Conservation (phyloP, 805 yeast genomes). For the Ogataea polymorpha region DNA sequence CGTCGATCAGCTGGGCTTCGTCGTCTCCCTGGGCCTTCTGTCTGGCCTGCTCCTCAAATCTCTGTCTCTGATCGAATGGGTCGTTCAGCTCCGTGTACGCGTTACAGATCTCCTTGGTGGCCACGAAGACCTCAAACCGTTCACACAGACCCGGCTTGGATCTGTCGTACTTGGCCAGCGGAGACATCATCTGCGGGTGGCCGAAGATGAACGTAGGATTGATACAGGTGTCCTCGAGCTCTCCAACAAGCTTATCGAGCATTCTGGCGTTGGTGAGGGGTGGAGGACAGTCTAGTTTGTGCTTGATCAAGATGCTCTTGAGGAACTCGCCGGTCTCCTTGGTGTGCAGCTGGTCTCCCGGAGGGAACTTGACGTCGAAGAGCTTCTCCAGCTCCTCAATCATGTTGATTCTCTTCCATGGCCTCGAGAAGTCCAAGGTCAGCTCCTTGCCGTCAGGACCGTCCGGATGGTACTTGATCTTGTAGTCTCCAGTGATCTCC, state of each 20-base stretch:
- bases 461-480: conserved; percentile 85
- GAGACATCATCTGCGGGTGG: conserved; percentile 99
- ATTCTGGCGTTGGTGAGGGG: conserved; percentile 96
- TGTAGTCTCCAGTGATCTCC: conserved; percentile 86
- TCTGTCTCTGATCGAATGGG: conserved; percentile 95
- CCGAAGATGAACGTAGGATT: conserved; percentile 98
- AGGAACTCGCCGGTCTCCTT: conserved; percentile 90
- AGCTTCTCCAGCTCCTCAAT: conserved; percentile 90
- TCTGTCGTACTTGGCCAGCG: conserved; percentile 95
- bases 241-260: conserved; percentile 98
- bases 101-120: conserved; percentile 96
- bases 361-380: conserved; percentile 85
- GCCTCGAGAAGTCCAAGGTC: conserved; percentile 86
- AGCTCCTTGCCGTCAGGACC: conserved; percentile 82
- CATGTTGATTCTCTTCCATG: conserved; percentile 99
- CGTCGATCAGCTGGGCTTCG: conserved; percentile 96
- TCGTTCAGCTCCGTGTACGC: conserved; percentile 99
- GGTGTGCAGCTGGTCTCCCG: conserved; percentile 93
- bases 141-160: conserved; percentile 92
- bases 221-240: conserved; percentile 88
- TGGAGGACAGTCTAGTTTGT: conserved; percentile 82
- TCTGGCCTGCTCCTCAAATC: conserved; percentile 98
- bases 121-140: conserved; percentile 97
- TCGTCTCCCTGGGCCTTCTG: conserved; percentile 99
- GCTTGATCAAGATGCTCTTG: conserved; percentile 70